Evolutionary conservation across 2,329 filamentous ascomycete genomes (phyloP), one percentile per base, ranked within the genome.

Genomic region (Exophiala xenobiotica): DNA sequence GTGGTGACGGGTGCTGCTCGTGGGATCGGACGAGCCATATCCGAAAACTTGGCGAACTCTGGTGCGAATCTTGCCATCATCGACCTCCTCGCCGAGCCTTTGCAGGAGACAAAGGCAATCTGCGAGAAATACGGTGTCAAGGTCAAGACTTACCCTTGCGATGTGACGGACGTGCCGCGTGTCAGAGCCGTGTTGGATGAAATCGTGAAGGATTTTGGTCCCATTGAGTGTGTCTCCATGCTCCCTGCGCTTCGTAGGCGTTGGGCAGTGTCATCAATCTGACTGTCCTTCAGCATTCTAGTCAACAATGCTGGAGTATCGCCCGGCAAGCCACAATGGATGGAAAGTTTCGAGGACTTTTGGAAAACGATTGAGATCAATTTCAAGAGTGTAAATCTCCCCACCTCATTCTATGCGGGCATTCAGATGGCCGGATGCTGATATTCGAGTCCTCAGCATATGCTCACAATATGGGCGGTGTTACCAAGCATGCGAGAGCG

Each of bases 301-400:
- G 58, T 65, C 35, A 66, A 65, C 56, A 64, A 64, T 35, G 63
- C 64, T 11, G 64, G 64, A 12, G 63, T 56, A 3, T 61, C 61
- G 14, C 53, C 42, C 9, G 51, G 56, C 12, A 58, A 47, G 18
- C 61, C 62, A n/a, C 52, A 64, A 12, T 61, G 44, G 48, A 42
- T 46, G 43, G 51, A 53, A 23, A 47, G 27, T n/a, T 54, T 57
- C 18, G 51, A 54, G 18, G 47, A 53, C 1, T 57, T 54, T 29
- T 57, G 54, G 54, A 22, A 40, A 18, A 50, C 43, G 8, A 52
- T 57, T 20, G 54, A 57, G 43, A 51, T 57, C 29, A 57, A 57
- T 24, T 54, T 57, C 44, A 57, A 57, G 27, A 47, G 47, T 11
- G 51, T 54, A 46, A n/a, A 49, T 49, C 20, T 16, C 39, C 26